Conservation (phyloP, 75 land plant genomes). For the Gnetum montanum region DNA sequence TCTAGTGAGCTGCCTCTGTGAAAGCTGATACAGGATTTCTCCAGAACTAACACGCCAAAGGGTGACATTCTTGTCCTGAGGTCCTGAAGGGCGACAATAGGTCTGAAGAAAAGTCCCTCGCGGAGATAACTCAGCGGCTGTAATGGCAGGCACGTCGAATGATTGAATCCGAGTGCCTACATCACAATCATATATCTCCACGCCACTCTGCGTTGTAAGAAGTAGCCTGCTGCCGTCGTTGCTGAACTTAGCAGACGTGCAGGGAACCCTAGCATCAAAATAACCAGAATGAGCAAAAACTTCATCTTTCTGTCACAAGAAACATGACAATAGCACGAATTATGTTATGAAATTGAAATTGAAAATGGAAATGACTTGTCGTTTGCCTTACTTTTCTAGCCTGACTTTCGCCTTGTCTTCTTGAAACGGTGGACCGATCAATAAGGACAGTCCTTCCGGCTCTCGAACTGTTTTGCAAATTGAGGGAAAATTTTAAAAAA, state of each 20-base stretch:
- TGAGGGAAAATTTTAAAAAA: too few relatives aligned
- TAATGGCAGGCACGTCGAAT: slow-evolving; percentile 43
- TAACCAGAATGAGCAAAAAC: too few relatives aligned
- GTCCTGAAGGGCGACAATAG: slow-evolving; percentile 47
- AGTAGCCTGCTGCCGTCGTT: slow-evolving; percentile 65
- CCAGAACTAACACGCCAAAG: slow-evolving; percentile 57
- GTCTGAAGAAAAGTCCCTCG: slow-evolving; percentile 76
- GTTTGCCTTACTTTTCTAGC: slow-evolving; percentile 30
- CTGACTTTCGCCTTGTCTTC: slow-evolving; percentile 40
- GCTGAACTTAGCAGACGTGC: slow-evolving; percentile 57
- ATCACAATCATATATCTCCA: slow-evolving; percentile 40
- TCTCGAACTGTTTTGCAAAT: slow-evolving; percentile 42
- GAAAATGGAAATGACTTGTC: neutral
- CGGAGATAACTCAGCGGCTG: slow-evolving; percentile 67
- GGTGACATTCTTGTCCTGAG: slow-evolving; percentile 72
- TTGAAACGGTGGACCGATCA: slow-evolving; percentile 72
- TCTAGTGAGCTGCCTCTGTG: slow-evolving; percentile 70
- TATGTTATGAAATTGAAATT: neutral
- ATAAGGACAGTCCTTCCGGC: slow-evolving; percentile 60
- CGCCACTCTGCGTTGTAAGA: slow-evolving; percentile 32
- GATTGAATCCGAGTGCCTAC: slow-evolving; percentile 34
- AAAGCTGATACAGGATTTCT: slow-evolving; percentile 35
- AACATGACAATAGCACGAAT: neutral
- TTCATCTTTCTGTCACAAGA: slow-evolving; percentile 3
- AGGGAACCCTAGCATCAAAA: slow-evolving; percentile 30